Conservation (phyloP, 139 green algal species). For the Astrephomene gubernaculifera region DNA sequence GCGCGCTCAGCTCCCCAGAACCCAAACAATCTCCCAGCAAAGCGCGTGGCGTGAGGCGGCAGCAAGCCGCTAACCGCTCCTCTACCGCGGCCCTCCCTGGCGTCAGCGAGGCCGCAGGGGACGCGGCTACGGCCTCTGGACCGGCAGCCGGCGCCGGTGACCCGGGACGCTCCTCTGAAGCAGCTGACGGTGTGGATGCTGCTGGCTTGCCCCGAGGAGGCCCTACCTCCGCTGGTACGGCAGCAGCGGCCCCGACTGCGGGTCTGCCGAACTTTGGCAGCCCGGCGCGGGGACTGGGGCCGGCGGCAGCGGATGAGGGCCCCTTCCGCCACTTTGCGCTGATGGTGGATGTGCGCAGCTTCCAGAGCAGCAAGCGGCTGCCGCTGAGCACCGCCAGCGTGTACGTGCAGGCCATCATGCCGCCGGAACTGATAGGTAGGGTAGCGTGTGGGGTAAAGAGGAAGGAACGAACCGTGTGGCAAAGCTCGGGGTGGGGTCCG, state of each 20-base stretch:
- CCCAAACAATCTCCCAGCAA: neutral
- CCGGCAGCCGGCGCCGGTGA: neutral
- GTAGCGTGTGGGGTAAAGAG: too few relatives aligned
- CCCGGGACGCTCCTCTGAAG: neutral
- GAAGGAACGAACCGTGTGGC: too few relatives aligned
- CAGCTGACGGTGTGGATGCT: too few relatives aligned
- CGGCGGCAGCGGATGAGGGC: conserved; percentile 42
- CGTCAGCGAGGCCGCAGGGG: neutral
- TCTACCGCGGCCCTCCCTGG: neutral
- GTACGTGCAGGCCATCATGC: conserved; percentile 58
- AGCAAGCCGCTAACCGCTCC: neutral
- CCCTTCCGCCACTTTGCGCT: conserved; percentile 59
- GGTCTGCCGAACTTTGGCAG: conserved; percentile 31
- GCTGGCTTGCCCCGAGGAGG: neutral
- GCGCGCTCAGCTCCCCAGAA: neutral
- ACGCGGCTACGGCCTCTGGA: neutral
- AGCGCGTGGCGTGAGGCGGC: neutral
- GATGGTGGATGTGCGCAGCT: conserved; percentile 62
- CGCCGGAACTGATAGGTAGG: conserved; percentile 57
- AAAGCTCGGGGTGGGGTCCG: too few relatives aligned
- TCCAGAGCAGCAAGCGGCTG: conserved; percentile 56
- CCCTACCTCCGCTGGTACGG: neutral
- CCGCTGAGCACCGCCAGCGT: conserved; percentile 58
- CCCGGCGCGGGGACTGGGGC: neutral
- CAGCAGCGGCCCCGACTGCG: conserved; percentile 1